Percentiles rank a stretch among this genome's conserved stretches.
Conservation (phyloP, 148 eudicot species). For the Heliamphora exappendiculata region DNA sequence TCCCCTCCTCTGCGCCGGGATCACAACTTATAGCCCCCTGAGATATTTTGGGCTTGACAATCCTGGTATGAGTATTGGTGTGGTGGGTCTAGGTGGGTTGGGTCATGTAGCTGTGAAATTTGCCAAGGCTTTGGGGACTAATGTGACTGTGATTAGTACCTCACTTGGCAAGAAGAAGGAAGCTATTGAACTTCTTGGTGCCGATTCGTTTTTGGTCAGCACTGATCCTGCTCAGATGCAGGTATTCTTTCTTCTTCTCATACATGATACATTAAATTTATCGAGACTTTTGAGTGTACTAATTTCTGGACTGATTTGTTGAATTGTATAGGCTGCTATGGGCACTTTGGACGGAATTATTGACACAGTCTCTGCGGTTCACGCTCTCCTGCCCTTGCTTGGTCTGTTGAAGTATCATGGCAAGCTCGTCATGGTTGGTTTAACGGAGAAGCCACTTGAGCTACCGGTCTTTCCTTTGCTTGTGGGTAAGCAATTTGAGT, state of each 20-base stretch:
- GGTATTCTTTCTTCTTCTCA: conserved; percentile 2
- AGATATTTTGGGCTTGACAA: conserved; percentile 27
- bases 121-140: conserved; percentile 25
- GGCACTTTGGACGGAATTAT: conserved; percentile 22
- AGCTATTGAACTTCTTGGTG: conserved; percentile 23
- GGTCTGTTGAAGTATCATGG: conserved; percentile 16
- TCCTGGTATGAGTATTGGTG: conserved; percentile 21
- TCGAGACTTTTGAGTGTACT: not conserved
- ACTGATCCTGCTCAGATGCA: conserved; percentile 15
- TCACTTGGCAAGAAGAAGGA: conserved; percentile 20
- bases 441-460: conserved; percentile 18
- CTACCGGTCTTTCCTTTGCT: conserved; percentile 11
- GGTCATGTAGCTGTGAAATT: conserved; percentile 31
- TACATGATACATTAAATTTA: not conserved
- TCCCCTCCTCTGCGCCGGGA: conserved; percentile 32
- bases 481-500: conserved; percentile 4
- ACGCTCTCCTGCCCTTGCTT: conserved; percentile 11
- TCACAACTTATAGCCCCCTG: conserved; percentile 26
- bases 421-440: conserved; percentile 21
- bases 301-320: not conserved
- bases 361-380: conserved; percentile 19
- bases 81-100: conserved; percentile 23
- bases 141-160: conserved; percentile 26
- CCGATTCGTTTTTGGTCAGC: conserved; percentile 23
- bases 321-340: conserved; percentile 16